A percentile compares a stretch with the other conserved stretches of the same genome.
phyloP scores from a whole-genome alignment of 129 eudicot genomes.

The Smallanthus sonchifolius region DNA sequence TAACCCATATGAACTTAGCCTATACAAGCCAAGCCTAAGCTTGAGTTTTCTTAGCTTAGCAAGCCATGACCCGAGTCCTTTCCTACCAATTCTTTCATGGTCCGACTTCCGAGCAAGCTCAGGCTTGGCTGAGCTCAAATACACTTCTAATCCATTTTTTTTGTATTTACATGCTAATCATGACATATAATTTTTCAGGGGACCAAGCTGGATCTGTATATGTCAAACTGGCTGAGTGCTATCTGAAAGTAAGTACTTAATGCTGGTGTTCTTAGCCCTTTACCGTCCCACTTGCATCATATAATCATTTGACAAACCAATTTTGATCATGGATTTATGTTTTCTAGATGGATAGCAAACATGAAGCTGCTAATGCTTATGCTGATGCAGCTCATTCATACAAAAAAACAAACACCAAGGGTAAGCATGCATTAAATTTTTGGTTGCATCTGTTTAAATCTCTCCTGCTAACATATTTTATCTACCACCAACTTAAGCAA shows the following conservation, averaged over 20 bases:
- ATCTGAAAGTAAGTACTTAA: constrained; percentile 57
- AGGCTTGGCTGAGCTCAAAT: constrained; percentile 14
- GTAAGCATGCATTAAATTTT: constrained; percentile 31
- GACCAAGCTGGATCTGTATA: constrained; percentile 90
- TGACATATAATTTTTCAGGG: constrained; percentile 55
- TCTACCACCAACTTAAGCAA: background rate
- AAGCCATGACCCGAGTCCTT: constrained; percentile 15
- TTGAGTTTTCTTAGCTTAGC: constrained; percentile 6
- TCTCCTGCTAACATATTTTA: background rate
- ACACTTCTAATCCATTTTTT: background rate
- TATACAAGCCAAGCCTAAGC: background rate
- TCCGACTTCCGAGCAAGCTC: too few relatives aligned
- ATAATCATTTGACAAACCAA: background rate
- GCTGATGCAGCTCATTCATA: constrained; percentile 85
- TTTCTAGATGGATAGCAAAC: constrained; percentile 89
- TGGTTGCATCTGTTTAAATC: constrained; percentile 6
- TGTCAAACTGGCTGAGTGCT: constrained; percentile 82
- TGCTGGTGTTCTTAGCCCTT: background rate
- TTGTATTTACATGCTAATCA: constrained; percentile 12
- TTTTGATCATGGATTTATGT: constrained; percentile 13
- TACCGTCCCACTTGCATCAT: background rate
- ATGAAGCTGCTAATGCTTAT: constrained; percentile 92
- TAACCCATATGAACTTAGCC: constrained; percentile 4
- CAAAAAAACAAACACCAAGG: constrained; percentile 70
- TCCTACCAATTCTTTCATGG: too few relatives aligned